Percentiles rank a stretch among this genome's conserved stretches.
These are phyloP conservation scores for Podospora tetraspora DNA, from an alignment of 495 filamentous ascomycete genomes.

Conservation along the genomic window DNA sequence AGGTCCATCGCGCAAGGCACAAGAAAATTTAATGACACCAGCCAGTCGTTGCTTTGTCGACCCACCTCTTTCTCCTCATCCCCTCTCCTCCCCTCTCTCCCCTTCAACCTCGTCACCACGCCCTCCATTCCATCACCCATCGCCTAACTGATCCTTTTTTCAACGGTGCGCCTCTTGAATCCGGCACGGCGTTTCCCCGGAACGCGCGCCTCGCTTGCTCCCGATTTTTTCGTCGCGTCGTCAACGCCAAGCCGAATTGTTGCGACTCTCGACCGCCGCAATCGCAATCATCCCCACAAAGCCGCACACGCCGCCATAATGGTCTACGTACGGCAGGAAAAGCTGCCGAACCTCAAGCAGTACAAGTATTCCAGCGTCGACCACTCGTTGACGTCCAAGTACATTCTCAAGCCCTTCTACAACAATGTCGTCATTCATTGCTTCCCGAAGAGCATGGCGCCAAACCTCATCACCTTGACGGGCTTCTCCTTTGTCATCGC, in stretches of 20 bases:
- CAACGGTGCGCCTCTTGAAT: neutral
- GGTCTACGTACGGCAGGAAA: constrained; percentile 87
- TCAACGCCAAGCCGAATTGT: neutral
- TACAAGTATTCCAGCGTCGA: constrained; percentile 94
- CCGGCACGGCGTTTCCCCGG: neutral
- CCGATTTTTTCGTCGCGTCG: neutral
- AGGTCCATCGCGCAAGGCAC: neutral
- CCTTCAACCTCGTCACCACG: neutral
- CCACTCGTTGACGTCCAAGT: constrained; percentile 79
- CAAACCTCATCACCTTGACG: constrained; percentile 75
- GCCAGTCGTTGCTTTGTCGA: neutral
- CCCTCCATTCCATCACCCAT: neutral
- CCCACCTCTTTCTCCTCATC: neutral
- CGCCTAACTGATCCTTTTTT: neutral
- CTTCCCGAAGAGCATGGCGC: constrained; percentile 95
- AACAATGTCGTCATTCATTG: constrained; percentile 86
- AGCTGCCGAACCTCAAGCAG: constrained; percentile 76
- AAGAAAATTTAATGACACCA: neutral
- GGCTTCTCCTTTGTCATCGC: constrained; percentile 87
- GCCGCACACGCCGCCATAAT: constrained; percentile 33
- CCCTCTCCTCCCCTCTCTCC: neutral
- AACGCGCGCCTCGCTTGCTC: neutral
- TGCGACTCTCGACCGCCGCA: neutral
- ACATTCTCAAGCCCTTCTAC: constrained; percentile 96
- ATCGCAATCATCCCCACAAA: constrained; percentile 1